Base-by-base conservation (phyloP, 2,329 filamentous ascomycete species). In the Calonectria multiphialidica region DNA sequence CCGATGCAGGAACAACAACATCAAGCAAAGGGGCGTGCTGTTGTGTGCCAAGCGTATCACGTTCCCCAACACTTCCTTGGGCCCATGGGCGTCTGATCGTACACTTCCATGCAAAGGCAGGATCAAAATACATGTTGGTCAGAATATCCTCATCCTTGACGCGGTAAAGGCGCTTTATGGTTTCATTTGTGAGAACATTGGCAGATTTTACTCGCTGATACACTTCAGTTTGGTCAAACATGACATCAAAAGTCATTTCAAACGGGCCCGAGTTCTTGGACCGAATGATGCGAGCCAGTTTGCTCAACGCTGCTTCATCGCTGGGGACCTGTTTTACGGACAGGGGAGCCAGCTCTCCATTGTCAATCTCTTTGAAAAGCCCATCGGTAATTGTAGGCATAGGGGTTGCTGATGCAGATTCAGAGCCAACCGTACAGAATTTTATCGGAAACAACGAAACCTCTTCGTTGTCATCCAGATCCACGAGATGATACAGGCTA, bases 251-350 rank as follows among this genome's bases (percentile, higher is more conserved):
- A 0, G 87, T 89, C 50, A 89, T 79, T 75, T 89, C 87, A 68
- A 83, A 89, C 0, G 88, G 87, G 0, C 88, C 88, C 0, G 87
- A 81, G 67, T 88, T 89, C 77, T 89, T 90, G 12, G 84, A 86
- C 0, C 87, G 83, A 2, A 88, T 76, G 3, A 88, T 81, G 2
- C 80, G 79, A 0, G 86, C 84, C 6, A 88, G 63, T 16, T 74
- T 35, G 6, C 50, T 61, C 66, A 70, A 30, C 4, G 44, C 21
- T 15, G 67, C 64, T 15, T 25, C 45, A 0, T 72, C 35, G 83
- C 81, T 9, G 73, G 68, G 62, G 3, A 68, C 69, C 3, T 67
- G 13, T 30, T 68, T 74, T 35, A 12, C 13, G 13, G 30, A 13
- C 2, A 55, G 8, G 21, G 65, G 59, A 37, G 69, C 25, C 5